Evolutionary conservation across 352 stramenopile species (phyloP).

Genomic region (Aphanomyces euteiches): DNA sequence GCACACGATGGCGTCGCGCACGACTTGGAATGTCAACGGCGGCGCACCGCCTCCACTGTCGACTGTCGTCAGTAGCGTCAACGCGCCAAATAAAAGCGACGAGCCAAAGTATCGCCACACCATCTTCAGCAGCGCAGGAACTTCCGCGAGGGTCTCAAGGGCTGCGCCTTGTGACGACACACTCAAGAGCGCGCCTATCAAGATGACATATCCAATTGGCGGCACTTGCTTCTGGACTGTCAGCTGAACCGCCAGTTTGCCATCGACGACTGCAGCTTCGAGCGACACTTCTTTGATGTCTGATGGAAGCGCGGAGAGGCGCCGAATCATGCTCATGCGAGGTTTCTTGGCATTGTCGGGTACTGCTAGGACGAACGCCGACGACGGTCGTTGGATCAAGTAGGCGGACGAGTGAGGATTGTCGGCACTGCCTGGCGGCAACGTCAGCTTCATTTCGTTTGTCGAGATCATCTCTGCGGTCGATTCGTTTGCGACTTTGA

Average conservation of each 20-base stretch:
- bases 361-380: slow-evolving; percentile 40
- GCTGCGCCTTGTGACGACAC: slow-evolving; percentile 50
- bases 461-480: not conserved
- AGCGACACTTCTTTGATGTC: slow-evolving; percentile 41
- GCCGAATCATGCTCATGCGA: not conserved
- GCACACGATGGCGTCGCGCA: slow-evolving; percentile 36
- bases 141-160: slow-evolving; percentile 41
- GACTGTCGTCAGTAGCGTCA: slow-evolving; percentile 36
- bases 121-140: slow-evolving; percentile 49
- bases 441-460: slow-evolving; percentile 4
- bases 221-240: slow-evolving; percentile 50
- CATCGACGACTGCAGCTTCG: slow-evolving; percentile 32
- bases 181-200: slow-evolving; percentile 40
- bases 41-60: slow-evolving; percentile 32
- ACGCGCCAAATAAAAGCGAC: slow-evolving; percentile 38
- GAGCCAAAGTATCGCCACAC: slow-evolving; percentile 55
- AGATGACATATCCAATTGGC: slow-evolving; percentile 42
- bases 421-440: not conserved
- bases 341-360: slow-evolving; percentile 25
- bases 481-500: not conserved
- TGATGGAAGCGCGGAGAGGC: slow-evolving; percentile 35
- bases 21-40: slow-evolving; percentile 27
- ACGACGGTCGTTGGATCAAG: slow-evolving; percentile 8
- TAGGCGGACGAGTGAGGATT: slow-evolving; percentile 2
- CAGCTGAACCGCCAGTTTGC: slow-evolving; percentile 39